Conservation (phyloP, 495 filamentous ascomycete genomes). For the Chaetomidium leptoderma region DNA sequence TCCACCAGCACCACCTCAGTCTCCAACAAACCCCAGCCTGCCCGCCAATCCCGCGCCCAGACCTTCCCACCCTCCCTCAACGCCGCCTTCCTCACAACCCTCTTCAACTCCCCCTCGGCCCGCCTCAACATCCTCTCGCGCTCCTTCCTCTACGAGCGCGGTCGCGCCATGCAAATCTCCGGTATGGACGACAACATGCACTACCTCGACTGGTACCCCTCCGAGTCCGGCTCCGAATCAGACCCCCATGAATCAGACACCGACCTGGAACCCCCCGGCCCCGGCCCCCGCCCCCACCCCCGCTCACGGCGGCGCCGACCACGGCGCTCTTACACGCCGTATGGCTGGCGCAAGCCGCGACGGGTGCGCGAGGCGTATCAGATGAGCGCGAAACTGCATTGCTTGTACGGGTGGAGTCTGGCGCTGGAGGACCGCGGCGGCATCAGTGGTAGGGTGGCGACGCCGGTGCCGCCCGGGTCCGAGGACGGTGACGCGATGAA, state of each 20-base stretch:
- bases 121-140: conserved; percentile 45
- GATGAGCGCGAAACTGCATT: conserved; percentile 59
- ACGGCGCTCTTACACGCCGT: background rate
- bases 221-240: background rate
- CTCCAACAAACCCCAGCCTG: background rate
- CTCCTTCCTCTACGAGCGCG: conserved; percentile 52
- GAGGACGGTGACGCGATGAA: too few relatives aligned
- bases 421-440: conserved; percentile 25
- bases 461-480: background rate
- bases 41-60: conserved; percentile 12
- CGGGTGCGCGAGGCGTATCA: conserved; percentile 38
- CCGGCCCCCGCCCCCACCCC: background rate
- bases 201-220: background rate
- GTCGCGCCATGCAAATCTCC: conserved; percentile 11
- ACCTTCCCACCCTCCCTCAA: conserved; percentile 44
- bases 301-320: background rate
- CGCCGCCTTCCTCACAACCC: conserved; percentile 40
- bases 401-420: conserved; percentile 48
- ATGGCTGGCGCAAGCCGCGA: background rate
- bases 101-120: conserved; percentile 38
- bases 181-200: background rate
- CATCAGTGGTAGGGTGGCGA: background rate
- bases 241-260: conserved; percentile 8
- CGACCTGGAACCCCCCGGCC: too few relatives aligned
- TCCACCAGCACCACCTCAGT: background rate